Evolutionary conservation across 2,329 filamentous ascomycete genomes (phyloP).

Genomic region (Delphinella strobiligena): DNA sequence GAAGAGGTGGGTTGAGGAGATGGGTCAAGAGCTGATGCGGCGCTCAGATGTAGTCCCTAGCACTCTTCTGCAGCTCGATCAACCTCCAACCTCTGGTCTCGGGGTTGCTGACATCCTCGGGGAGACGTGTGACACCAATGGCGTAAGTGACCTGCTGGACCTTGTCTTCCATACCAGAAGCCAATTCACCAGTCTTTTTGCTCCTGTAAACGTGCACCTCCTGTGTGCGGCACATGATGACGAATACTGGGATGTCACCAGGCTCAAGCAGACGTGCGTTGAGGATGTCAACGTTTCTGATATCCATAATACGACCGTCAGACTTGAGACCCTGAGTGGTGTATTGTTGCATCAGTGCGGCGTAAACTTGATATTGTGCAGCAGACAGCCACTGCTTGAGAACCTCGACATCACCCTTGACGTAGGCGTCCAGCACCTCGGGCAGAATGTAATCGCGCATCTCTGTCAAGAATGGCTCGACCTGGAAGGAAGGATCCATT

Average conservation of each 20-base stretch:
- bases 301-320: slow-evolving; percentile 89
- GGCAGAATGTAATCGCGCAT: slow-evolving; percentile 96
- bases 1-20: no score
- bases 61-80: slow-evolving; percentile 98
- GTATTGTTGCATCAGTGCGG: slow-evolving; percentile 94
- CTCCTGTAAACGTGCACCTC: slow-evolving; percentile 97
- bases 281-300: slow-evolving; percentile 82
- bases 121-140: slow-evolving; percentile 85
- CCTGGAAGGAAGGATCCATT: slow-evolving; percentile 89
- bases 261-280: slow-evolving; percentile 71
- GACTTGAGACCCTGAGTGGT: slow-evolving; percentile 86
- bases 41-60: slow-evolving; percentile 68
- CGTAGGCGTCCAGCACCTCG: slow-evolving; percentile 93
- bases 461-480: slow-evolving; percentile 88
- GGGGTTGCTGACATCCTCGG: slow-evolving; percentile 92
- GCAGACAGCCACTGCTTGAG: slow-evolving; percentile 93
- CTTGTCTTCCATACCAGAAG: slow-evolving; percentile 96
- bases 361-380: slow-evolving; percentile 92
- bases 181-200: slow-evolving; percentile 75
- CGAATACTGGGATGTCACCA: slow-evolving; percentile 86
- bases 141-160: slow-evolving; percentile 97
- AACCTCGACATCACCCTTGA: slow-evolving; percentile 86
- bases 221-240: slow-evolving; percentile 91
- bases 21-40: no score
- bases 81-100: slow-evolving; percentile 95